Evolutionary conservation across 2,329 filamentous ascomycete species (phyloP), one percentile per base, ranked within the genome.

Genomic region (Fusarium papillatum): DNA sequence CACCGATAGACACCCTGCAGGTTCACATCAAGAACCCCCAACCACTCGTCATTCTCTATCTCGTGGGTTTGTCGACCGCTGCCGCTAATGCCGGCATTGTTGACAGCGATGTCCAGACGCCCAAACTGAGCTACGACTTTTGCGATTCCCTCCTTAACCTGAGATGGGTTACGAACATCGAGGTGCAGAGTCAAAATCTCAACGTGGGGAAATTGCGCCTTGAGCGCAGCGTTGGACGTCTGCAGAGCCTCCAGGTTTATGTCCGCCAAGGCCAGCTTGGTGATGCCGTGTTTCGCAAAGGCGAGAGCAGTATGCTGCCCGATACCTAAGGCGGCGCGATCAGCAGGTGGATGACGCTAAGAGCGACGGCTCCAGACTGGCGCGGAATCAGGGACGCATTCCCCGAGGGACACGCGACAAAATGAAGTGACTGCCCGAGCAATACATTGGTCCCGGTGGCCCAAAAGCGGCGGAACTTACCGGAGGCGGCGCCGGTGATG

Each of bases 1-100:
- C 90, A 91, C 29, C 90, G 82, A 86, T 89, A 91, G 1, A 92
- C 87, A 6, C 90, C 90, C 53, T 87, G 87, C 26, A 90, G 83
- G 72, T 92, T 89, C 57, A 91, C 82, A 68, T 87, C 84, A 5
- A 91, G 75, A 1, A 91, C 84, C 8, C 84, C 83, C 46, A 86
- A 79, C 85, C 89, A 92, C 55, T 89, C 87, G 1, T 83, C 83
- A 62, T 87, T 83, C 1, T 82, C 80, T 48, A 86, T 77, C 68
- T 90, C 84, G 66, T 89, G 85, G 0, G 88, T 90, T 2, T 81
- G 80, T 19, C 77, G 80, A 34, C 84, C 80, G 1, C 78, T 76
- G 1, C 87, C 88, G 9, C 82, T 82, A 31, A 91, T 85, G 4
- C 89, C 90, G 2, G 90, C 90, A 50, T 89, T 88, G 76, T 91